These are phyloP conservation scores for Trichaptum fuscoviolaceum DNA, from an alignment of 768 basidiomycete species.

Conservation along the genomic window DNA sequence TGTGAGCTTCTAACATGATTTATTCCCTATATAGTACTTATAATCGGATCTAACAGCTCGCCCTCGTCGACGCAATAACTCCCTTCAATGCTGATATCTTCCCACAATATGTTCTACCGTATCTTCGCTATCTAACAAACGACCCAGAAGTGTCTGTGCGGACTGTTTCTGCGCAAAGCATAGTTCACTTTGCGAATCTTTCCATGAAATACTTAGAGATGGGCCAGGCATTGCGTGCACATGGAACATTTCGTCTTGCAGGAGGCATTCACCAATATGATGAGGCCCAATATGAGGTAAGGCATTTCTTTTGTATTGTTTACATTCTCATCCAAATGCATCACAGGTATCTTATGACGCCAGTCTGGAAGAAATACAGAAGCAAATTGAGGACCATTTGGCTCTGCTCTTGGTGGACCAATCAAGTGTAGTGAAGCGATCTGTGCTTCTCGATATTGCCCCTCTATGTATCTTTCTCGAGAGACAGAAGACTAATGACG, in stretches of 20 bases:
- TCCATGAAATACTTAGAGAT: constrained; percentile 89
- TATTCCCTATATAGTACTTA: constrained; percentile 4
- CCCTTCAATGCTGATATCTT: constrained; percentile 65
- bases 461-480: constrained; percentile 92
- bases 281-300: constrained; percentile 75
- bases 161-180: constrained; percentile 75
- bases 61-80: constrained; percentile 67
- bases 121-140: constrained; percentile 73
- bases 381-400: constrained; percentile 81
- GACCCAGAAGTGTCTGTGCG: constrained; percentile 86
- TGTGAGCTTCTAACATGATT: constrained; percentile 41
- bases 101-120: constrained; percentile 93
- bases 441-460: constrained; percentile 81
- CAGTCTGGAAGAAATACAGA: constrained; percentile 80
- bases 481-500: constrained; percentile 89
- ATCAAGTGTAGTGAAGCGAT: constrained; percentile 86
- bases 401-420: constrained; percentile 83
- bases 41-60: constrained; percentile 35
- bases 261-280: constrained; percentile 69
- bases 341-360: constrained; percentile 85
- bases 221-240: constrained; percentile 84
- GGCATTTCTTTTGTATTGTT: constrained; percentile 11
- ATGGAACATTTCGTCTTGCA: constrained; percentile 63
- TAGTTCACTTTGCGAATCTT: constrained; percentile 80
- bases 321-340: neutral